Base-by-base conservation (phyloP, 345 rosid species). In the Gossypium ekmanianum region DNA sequence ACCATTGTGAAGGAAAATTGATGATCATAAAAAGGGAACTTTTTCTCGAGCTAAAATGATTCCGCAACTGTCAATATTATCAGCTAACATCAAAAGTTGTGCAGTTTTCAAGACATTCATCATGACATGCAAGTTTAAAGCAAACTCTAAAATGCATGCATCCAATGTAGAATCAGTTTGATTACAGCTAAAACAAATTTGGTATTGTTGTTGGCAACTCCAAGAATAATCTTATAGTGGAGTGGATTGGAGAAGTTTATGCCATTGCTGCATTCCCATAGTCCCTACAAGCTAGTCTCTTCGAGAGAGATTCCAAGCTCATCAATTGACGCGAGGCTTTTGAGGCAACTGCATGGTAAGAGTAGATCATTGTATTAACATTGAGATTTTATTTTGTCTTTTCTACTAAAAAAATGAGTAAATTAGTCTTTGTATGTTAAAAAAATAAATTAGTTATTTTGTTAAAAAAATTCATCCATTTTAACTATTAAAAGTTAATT, bases 191-290 rank as follows among this genome's bases (percentile, higher is more conserved):
- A 34, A 76, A 66, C 54, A 6, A 66, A 13, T 45, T 13, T 20
- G 13, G 34, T 45, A 20, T 20, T 20, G 16, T 44, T 20, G 24
- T n/a, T 43, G 63, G 87, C 1, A 90, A 83, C 88, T 90, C 96
- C 65, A 82, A 83, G 82, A 89, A 89, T 45, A 90, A 84, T 66
- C 96, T 87, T n/a, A 93, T 92, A 20, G 97, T 93, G 6, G 92
- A 87, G 87, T 89, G 85, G 78, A 95, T 93, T 13, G 85, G 78
- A 47, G 92, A 88, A 61, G 97, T 91, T 84, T 95, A 96, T 10
- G 96, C 98, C 97, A 93, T 93, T 61, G 94, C 97, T 52, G 96
- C 98, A 61, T 89, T 93, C 43, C 96, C 93, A 20, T 87, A 89
- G 65, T 95, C 97, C 45, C 98, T 96, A 61, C 98, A 88, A 47